Evolutionary conservation across 2,329 filamentous ascomycete genomes (phyloP), one percentile per base, ranked within the genome.

Genomic region (Sphaerulina populicola): DNA sequence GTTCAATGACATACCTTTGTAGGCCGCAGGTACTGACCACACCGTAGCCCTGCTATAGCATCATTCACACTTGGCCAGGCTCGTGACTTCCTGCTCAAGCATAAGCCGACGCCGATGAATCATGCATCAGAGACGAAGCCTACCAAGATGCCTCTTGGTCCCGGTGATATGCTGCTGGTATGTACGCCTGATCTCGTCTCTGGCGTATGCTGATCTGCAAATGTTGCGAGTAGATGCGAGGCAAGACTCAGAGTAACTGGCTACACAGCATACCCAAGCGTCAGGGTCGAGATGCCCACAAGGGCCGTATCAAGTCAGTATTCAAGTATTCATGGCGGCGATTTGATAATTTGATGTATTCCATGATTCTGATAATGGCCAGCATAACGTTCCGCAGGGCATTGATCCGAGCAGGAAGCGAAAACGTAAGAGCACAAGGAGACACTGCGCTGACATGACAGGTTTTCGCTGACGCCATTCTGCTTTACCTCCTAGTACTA

Each of bases 31-130:
- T 12, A 18, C 39, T 41, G 39, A 41, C 15, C 27, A 6, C 18
- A 15, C 6, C 12, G 23, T 30, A 38, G 21, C 14, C 86, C 86
- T 0, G 78, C 80, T 7, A 90, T 91, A 48, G 86, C 86, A 1
- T 88, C 83, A 0, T 81, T 89, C 61, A 83, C 82, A 1, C 72
- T 91, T 0, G 87, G 87, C 1, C 83, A 83, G 1, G 77, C 74
- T 57, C 74, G 86, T 11, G 86, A 90, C 59, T 91, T 91, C 61
- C 67, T 88, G 11, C 79, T 91, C 77, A 89, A 87, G 68, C 86
- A 88, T 62, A 91, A 90, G 65, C 81, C 83, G 0, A 64, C 71
- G 0, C 61, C 71, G 1, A 66, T 71, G 0, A 37, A 62, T 41
- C 52, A 67, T 54, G 27, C 65, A 33, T 64, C 64, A 9, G 66